Conservation (phyloP, 1,139 yeast species). For the Kodamaea derodonti region DNA sequence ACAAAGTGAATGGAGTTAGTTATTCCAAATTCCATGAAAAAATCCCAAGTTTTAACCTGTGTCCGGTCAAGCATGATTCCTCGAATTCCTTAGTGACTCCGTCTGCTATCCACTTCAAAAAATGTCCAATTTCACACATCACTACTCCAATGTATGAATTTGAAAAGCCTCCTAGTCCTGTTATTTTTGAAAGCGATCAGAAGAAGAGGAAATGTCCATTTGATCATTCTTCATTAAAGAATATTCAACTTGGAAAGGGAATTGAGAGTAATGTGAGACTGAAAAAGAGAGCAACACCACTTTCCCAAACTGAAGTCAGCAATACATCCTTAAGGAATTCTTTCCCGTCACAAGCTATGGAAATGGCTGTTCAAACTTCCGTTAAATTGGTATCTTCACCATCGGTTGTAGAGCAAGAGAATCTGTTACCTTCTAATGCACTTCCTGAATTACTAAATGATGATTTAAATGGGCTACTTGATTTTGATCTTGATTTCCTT, state of each 20-base stretch:
- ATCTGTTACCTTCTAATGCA: background rate
- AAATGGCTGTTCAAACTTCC: background rate
- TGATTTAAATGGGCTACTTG: constrained; percentile 8
- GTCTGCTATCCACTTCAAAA: constrained; percentile 9
- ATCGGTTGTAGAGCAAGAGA: background rate
- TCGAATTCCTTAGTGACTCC: constrained; percentile 1
- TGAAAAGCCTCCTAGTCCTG: constrained; percentile 1
- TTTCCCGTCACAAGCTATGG: background rate
- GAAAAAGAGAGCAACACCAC: constrained; percentile 5
- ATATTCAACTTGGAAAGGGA: constrained; percentile 14
- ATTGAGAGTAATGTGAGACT: constrained; percentile 27
- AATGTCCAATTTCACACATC: constrained; percentile 31
- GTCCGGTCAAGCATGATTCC: constrained; percentile 13
- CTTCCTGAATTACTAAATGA: constrained; percentile 3
- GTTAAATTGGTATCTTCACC: constrained; percentile 1
- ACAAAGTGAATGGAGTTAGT: constrained; percentile 25
- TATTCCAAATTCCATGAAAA: constrained; percentile 36
- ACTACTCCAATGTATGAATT: constrained; percentile 22
- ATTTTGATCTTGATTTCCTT: constrained; percentile 9
- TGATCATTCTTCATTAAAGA: constrained; percentile 23
- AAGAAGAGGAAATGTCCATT: constrained; percentile 30
- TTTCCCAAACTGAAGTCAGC: background rate
- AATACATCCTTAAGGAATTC: background rate
- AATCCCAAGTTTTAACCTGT: constrained; percentile 13
- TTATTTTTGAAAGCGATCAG: background rate